Base-by-base conservation (phyloP, 192 early-diverging fungal genomes). In the Helicostylum pulchrum region DNA sequence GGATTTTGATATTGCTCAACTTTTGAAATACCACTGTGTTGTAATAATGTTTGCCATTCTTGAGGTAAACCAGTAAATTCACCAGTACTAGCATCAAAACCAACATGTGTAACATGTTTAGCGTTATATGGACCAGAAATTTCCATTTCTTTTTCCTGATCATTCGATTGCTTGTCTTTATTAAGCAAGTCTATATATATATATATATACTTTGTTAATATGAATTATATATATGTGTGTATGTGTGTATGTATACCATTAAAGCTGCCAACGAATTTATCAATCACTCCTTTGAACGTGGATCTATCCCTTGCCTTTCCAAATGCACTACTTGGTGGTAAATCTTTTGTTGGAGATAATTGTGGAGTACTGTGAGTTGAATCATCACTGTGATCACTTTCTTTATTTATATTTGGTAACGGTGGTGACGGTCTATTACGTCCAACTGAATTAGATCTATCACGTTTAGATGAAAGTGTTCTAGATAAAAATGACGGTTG, bases 51-150 rank as follows among this genome's bases (percentile, higher is more conserved):
- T 34, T 92, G 88, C 95, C 96, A 99, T 77, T 95, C 92, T 69
- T 88, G 85, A 21, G 96, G 96, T 48, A 99, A 73, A 45, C 96
- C 96, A 39, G 90, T 92, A 63, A 94, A 94, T 81, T 99, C 94
- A 44, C 94, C 95, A 42, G 94, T 96, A 56, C 94, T 94, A 63
- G 90, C 88, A 74, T 99, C 95, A 74, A 93, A 99, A 7, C 97
- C 97, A 50, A 98, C 97, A 73, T 99, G 97, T 20, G 95, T 97
- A 47, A 99, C 82, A 78, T 99, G 97, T 44, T 96, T 89, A 15
- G 97, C 90, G 71, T 97, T 97, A 78, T 93, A 99, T 3, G 97
- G 97, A 21, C 85, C 85, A 14, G 93, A 95, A 61, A 99, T 94
- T 73, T 97, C 90, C 67, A 88, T 84, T 65, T 90, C 88, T 61